phyloP scores from a whole-genome alignment of 179 eudicot genomes.

The Dionaea muscipula region DNA sequence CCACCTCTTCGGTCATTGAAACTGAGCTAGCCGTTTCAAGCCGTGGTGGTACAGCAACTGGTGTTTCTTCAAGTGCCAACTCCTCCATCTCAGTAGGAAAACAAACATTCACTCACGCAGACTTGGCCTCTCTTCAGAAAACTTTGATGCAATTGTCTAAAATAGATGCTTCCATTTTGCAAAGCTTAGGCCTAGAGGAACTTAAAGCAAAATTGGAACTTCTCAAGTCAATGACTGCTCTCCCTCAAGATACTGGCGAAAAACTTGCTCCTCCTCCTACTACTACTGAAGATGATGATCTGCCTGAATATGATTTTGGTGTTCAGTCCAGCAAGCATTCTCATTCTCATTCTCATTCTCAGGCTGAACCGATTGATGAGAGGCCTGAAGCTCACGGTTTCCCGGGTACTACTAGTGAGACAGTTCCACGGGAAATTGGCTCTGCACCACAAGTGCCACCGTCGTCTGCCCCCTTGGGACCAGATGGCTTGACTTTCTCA shows the following conservation, averaged over 20 bases:
- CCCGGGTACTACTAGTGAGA: not conserved
- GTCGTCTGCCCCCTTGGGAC: not conserved
- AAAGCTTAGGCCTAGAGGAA: conserved; percentile 13
- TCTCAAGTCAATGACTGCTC: conserved; percentile 14
- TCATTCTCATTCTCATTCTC: too few species aligned
- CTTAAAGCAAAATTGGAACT: conserved; percentile 14
- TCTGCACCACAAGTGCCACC: not conserved
- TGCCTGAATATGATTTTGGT: conserved; percentile 63
- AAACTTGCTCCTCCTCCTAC: conserved; percentile 15
- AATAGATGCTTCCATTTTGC: conserved; percentile 13
- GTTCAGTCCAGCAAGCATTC: conserved; percentile 12
- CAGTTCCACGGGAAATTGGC: not conserved
- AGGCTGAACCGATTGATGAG: conserved; percentile 7
- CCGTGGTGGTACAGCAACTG: not conserved
- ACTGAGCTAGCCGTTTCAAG: conserved; percentile 9
- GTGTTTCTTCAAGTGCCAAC: conserved; percentile 1
- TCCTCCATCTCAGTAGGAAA: conserved; percentile 3
- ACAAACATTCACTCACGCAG: conserved; percentile 6
- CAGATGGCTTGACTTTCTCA: not conserved
- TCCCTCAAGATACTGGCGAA: conserved; percentile 8
- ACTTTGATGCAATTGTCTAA: conserved; percentile 12
- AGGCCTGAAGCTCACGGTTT: conserved; percentile 7
- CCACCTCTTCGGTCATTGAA: conserved; percentile 10
- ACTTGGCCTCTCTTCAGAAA: conserved; percentile 8
- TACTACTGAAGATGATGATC: conserved; percentile 50